Evolutionary conservation across 1,284 basidiomycete genomes (phyloP).

Genomic region (Mycena citricolor): DNA sequence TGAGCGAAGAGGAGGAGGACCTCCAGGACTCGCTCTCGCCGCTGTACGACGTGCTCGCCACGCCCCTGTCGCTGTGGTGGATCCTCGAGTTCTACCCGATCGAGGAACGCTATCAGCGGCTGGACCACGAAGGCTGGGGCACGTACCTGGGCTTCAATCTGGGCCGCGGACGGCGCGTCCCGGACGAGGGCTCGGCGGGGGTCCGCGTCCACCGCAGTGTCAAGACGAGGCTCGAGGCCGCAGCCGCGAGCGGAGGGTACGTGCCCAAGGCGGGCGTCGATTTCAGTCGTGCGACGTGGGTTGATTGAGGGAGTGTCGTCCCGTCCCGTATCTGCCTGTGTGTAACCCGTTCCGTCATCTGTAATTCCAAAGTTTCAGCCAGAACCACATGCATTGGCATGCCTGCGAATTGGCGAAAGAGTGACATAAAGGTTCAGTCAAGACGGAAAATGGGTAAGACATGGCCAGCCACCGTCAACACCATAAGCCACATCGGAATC

Average conservation of each 20-base stretch:
- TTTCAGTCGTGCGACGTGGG: constrained; percentile 4
- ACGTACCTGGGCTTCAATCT: constrained; percentile 23
- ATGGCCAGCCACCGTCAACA: too few species aligned
- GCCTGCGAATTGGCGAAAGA: too few species aligned
- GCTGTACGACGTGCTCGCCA: constrained; percentile 34
- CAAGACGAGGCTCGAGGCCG: constrained; percentile 43
- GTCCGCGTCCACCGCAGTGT: constrained; percentile 50
- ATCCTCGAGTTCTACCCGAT: constrained; percentile 34
- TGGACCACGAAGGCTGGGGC: constrained; percentile 35
- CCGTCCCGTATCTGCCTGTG: too few species aligned
- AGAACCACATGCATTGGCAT: too few species aligned
- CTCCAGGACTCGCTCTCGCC: constrained; percentile 35
- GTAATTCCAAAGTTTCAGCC: too few species aligned
- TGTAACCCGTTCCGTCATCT: too few species aligned
- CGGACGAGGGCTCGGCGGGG: constrained; percentile 1
- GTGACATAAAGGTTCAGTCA: too few species aligned
- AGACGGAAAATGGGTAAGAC: too few species aligned
- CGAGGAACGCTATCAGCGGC: constrained; percentile 21
- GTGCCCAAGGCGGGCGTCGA: too few species aligned
- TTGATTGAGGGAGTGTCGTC: constrained; percentile 11
- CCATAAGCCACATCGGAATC: too few species aligned
- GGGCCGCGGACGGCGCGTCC: background rate
- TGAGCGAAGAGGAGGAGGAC: constrained; percentile 36
- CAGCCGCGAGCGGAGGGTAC: constrained; percentile 31
- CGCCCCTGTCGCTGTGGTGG: constrained; percentile 36